Percentiles rank a stretch among this genome's conserved stretches.
Conservation (phyloP, 2,329 filamentous ascomycete species). For the Monilinia vaccinii-corymbosi region DNA sequence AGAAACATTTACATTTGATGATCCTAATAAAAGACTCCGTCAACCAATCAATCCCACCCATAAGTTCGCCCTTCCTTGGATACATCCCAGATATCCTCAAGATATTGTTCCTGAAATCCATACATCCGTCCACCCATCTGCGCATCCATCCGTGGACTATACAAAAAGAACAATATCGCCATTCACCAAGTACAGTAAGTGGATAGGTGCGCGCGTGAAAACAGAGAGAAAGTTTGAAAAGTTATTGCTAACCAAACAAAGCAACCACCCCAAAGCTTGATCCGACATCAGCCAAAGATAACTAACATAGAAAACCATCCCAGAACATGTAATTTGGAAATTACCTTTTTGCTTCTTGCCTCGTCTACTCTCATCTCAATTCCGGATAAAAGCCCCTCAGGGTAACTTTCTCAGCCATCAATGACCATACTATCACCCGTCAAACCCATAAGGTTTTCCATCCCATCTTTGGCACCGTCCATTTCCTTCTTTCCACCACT, state of each 20-base stretch:
- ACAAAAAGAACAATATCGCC: conserved; percentile 1
- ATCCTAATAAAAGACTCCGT: neutral
- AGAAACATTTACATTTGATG: neutral
- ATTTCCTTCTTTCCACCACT: conserved; percentile 13
- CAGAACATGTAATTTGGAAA: neutral
- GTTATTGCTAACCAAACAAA: conserved; percentile 1
- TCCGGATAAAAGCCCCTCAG: neutral
- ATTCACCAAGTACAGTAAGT: neutral
- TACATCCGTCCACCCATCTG: neutral
- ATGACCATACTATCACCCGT: conserved; percentile 7
- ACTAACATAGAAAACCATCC: neutral
- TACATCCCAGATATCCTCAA: neutral
- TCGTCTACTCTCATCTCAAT: neutral
- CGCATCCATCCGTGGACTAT: neutral
- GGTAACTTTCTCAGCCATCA: conserved; percentile 1
- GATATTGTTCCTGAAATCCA: neutral
- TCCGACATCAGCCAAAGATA: neutral
- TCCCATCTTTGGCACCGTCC: neutral
- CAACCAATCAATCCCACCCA: neutral
- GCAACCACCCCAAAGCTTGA: neutral
- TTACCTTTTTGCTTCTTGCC: neutral
- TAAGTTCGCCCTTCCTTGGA: conserved; percentile 1
- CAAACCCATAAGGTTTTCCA: conserved; percentile 6
- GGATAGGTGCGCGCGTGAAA: neutral
- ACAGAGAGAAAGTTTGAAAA: neutral